These are phyloP conservation scores for Rubus parviflorus DNA, from an alignment of 306 rosid genomes.

Conservation along the genomic window DNA sequence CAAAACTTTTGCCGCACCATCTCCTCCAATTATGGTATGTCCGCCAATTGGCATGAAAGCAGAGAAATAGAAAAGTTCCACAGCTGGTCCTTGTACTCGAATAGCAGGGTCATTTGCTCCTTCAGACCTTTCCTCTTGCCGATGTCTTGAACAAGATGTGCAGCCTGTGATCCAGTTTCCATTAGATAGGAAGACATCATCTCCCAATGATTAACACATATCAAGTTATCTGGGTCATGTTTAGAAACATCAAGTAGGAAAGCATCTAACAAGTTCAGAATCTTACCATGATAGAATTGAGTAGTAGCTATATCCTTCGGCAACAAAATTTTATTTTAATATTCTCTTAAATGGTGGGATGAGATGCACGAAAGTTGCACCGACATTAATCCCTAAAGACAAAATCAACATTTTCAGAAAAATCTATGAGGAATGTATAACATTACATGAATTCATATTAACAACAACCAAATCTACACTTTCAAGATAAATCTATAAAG, in stretches of 20 bases:
- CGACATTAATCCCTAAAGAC: neutral
- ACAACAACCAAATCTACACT: neutral
- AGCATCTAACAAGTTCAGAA: neutral
- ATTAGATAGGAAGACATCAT: conserved; percentile 77
- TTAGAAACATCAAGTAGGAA: neutral
- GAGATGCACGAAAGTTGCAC: neutral
- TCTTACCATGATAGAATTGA: neutral
- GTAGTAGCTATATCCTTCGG: neutral
- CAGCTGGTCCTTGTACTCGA: conserved; percentile 76
- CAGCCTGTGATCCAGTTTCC: conserved; percentile 73
- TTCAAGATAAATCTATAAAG: conserved; percentile 14
- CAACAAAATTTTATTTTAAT: neutral
- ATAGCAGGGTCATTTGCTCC: conserved; percentile 82
- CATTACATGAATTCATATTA: neutral
- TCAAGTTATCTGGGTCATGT: neutral
- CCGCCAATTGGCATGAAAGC: neutral
- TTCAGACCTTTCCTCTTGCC: conserved; percentile 93
- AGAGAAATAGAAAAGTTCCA: conserved; percentile 13
- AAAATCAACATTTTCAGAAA: neutral
- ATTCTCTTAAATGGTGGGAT: neutral
- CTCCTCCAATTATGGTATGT: neutral
- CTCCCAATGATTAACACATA: conserved; percentile 78
- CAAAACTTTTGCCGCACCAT: neutral
- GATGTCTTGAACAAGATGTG: conserved; percentile 52
- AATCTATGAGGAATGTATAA: neutral